Evolutionary conservation across 306 rosid genomes (phyloP).

Genomic region (Dalbergia cultrata): DNA sequence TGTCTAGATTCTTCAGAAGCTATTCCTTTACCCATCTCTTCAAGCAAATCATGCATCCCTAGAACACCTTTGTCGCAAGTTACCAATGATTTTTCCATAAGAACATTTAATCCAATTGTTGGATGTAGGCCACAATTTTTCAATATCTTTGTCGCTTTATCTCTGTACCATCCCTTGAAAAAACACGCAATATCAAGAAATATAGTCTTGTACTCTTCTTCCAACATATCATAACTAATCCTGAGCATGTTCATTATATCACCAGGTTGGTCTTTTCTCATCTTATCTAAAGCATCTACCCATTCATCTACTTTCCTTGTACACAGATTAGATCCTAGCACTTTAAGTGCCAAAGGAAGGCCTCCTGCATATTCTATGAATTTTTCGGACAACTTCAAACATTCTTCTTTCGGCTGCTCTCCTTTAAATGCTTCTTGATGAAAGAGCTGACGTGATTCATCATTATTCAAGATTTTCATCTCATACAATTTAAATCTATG

Average conservation of each 20-base stretch:
- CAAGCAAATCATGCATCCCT: conserved; percentile 37
- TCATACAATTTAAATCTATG: conserved; percentile 9
- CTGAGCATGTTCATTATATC: not conserved
- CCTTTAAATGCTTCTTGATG: conserved; percentile 16
- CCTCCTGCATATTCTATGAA: conserved; percentile 31
- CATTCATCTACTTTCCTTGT: conserved; percentile 3
- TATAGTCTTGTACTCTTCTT: conserved; percentile 5
- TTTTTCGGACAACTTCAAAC: not conserved
- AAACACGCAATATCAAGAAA: conserved; percentile 49
- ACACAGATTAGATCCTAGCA: conserved; percentile 33
- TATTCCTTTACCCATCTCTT: conserved; percentile 38
- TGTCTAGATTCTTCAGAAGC: conserved; percentile 16
- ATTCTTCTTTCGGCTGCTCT: not conserved
- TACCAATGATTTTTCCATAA: conserved; percentile 39
- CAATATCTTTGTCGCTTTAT: conserved; percentile 21
- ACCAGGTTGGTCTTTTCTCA: not conserved
- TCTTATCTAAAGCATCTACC: conserved; percentile 28
- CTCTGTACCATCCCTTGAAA: conserved; percentile 36
- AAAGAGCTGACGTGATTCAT: conserved; percentile 41
- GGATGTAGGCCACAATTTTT: not conserved
- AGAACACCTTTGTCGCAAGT: not conserved
- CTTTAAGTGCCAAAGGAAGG: conserved; percentile 47
- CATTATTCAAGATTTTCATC: not conserved
- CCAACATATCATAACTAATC: conserved; percentile 41
- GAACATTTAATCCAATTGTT: conserved; percentile 16